Evolutionary conservation across 2,329 filamentous ascomycete species (phyloP), one percentile per base, ranked within the genome.

Genomic region (Aspergillus ochraceus): DNA sequence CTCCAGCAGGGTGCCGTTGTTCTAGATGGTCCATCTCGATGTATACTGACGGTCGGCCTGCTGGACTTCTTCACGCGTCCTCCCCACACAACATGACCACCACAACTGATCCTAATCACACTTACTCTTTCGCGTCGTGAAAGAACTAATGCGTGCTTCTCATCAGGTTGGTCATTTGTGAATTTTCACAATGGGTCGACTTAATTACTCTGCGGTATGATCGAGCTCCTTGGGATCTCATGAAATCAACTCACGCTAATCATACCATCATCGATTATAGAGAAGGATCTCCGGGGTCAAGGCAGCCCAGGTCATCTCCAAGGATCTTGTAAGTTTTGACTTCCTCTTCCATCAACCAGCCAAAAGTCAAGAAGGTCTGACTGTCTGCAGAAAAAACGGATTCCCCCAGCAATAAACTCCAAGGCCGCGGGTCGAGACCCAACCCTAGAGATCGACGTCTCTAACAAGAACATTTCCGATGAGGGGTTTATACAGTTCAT

Each of bases 261-360:
- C 8, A 52, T 2, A 39, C 11, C 19, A 26, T 29, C 52, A 14
- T 8, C 5, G n/a, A 26, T 29, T 32, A 8, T 54, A 83, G 77
- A 76, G 80, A 46, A 77, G 77, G 50, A 80, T 76, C 42, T 72
- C 76, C 17, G 81, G 81, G 30, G 59, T 76, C 57, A 81, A 79
- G 62, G 71, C 80, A 10, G 81, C 79, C 11, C 72, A 75, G 24
- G 76, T 76, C 36, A 77, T 83, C 24, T 77, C 75, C 12, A 78
- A 76, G 57, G 78, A 81, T 55, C 67, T 83, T 54, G 77, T 73
- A 68, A 68, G 66, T 60, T 30, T 19, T 49, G 29, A 19, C 9
- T 61, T n/a, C 10, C 19, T 12, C 11, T 50, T 30, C 11, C 36
- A 3, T n/a, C 36, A 17, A n/a, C 17, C 36, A 42, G 36, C 14